phyloP scores from a whole-genome alignment of 2,329 filamentous ascomycete genomes.

The Calonectria naviculata region DNA sequence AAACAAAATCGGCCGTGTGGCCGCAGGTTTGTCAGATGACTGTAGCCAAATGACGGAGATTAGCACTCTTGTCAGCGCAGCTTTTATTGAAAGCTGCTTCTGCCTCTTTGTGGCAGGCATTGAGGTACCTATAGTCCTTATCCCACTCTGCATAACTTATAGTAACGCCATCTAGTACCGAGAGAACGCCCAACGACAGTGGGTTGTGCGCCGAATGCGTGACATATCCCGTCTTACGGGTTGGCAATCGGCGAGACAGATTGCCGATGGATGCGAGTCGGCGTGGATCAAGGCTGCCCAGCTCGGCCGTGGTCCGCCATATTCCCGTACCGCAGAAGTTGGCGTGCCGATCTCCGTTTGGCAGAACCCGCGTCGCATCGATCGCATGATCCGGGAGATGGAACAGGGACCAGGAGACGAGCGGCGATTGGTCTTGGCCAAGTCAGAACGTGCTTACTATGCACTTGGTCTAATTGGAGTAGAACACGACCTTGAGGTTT shows the following conservation, averaged over 20 bases:
- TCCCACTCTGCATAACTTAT: background rate
- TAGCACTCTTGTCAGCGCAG: constrained; percentile 82
- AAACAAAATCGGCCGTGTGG: constrained; percentile 82
- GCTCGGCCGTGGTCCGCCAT: constrained; percentile 81
- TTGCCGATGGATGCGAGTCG: constrained; percentile 86
- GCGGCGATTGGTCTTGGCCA: constrained; percentile 67
- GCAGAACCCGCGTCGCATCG: constrained; percentile 62
- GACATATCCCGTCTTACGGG: constrained; percentile 85
- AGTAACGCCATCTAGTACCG: constrained; percentile 67
- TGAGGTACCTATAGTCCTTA: constrained; percentile 58
- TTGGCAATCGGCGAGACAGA: constrained; percentile 85
- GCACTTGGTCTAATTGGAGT: constrained; percentile 82
- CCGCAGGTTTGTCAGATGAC: constrained; percentile 75
- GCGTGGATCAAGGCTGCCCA: constrained; percentile 82
- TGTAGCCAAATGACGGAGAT: constrained; percentile 66
- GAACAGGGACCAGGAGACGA: constrained; percentile 50
- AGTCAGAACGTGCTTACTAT: constrained; percentile 74
- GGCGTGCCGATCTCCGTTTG: constrained; percentile 54
- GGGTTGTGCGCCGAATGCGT: constrained; percentile 79
- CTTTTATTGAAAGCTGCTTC: constrained; percentile 84
- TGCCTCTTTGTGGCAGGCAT: constrained; percentile 89
- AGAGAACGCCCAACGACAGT: constrained; percentile 77
- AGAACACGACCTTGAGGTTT: constrained; percentile 78
- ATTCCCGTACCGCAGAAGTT: constrained; percentile 61
- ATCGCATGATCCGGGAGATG: constrained; percentile 62